These are phyloP conservation scores for Leishmania tarentolae DNA, from an alignment of 208 protist genomes.

Conservation along the genomic window DNA sequence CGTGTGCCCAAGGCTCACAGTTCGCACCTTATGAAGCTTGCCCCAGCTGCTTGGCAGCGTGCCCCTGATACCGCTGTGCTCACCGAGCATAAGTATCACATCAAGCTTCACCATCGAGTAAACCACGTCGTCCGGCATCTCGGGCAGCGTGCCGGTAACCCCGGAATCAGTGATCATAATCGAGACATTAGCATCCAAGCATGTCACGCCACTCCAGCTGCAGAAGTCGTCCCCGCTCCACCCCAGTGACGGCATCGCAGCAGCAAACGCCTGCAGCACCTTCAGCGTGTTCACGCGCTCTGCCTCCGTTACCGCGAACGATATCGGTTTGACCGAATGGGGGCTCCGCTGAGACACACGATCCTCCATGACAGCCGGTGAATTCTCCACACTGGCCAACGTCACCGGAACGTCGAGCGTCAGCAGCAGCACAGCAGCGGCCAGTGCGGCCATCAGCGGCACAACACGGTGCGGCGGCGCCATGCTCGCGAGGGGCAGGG, in stretches of 20 bases:
- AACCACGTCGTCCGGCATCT: slow-evolving; percentile 8
- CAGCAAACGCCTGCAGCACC: too few species aligned
- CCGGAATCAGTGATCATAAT: too few species aligned
- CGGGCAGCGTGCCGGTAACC: neutral
- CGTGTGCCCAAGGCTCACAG: neutral
- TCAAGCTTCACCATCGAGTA: neutral
- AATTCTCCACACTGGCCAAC: neutral
- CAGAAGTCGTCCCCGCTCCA: neutral
- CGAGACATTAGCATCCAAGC: too few species aligned
- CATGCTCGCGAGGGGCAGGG: neutral
- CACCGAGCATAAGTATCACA: neutral
- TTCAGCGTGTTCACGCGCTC: too few species aligned
- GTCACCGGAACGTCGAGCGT: neutral
- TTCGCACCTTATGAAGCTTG: neutral
- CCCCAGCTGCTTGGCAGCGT: neutral
- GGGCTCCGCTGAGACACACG: too few species aligned
- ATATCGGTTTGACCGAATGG: too few species aligned
- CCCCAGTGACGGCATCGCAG: too few species aligned
- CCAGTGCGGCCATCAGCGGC: neutral
- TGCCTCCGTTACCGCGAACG: too few species aligned
- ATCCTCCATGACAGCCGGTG: neutral
- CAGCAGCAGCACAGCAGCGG: neutral
- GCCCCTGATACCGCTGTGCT: neutral
- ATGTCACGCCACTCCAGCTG: neutral
- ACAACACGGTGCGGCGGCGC: neutral